Conservation (phyloP, 2,329 filamentous ascomycete species). For the Chaetomiaceae sp. region DNA sequence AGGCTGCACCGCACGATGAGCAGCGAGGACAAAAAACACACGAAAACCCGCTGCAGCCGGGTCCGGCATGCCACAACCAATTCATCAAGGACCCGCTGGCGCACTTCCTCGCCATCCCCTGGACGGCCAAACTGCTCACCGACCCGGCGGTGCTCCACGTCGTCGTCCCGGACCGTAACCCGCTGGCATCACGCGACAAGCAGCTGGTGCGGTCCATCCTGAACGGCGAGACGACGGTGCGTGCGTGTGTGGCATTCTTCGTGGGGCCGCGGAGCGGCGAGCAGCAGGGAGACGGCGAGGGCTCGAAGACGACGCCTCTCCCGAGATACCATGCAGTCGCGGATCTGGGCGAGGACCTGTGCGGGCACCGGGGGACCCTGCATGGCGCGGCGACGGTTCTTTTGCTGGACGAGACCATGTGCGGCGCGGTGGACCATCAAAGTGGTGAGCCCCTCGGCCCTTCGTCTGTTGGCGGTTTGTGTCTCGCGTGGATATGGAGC, state of each 20-base stretch:
- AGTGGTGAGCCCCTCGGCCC: conserved; percentile 6
- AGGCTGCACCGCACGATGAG: too few relatives aligned
- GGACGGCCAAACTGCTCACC: conserved; percentile 13
- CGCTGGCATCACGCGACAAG: conserved; percentile 14
- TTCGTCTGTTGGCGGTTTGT: too few relatives aligned
- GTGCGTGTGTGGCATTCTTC: conserved; percentile 17
- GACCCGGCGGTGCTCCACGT: conserved; percentile 13
- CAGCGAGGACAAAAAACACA: background rate
- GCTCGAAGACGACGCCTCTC: conserved; percentile 15
- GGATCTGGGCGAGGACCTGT: conserved; percentile 20
- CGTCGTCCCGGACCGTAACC: conserved; percentile 15
- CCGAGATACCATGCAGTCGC: conserved; percentile 18
- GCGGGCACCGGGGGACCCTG: conserved; percentile 10
- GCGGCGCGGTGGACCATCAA: conserved; percentile 15
- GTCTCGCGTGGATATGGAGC: too few relatives aligned
- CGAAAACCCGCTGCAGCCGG: background rate
- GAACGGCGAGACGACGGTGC: conserved; percentile 14
- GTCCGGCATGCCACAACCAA: conserved; percentile 14
- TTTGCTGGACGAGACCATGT: conserved; percentile 21
- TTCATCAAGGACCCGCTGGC: conserved; percentile 17
- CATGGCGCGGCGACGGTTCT: conserved; percentile 17
- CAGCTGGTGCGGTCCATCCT: conserved; percentile 13
- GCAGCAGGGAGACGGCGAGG: conserved; percentile 10
- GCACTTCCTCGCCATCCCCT: conserved; percentile 20
- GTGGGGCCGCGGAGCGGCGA: conserved; percentile 10